Percentiles rank a stretch among this genome's conserved stretches.
Conservation (phyloP, 169 alveolate genomes). For the Plasmodium coatneyi region DNA sequence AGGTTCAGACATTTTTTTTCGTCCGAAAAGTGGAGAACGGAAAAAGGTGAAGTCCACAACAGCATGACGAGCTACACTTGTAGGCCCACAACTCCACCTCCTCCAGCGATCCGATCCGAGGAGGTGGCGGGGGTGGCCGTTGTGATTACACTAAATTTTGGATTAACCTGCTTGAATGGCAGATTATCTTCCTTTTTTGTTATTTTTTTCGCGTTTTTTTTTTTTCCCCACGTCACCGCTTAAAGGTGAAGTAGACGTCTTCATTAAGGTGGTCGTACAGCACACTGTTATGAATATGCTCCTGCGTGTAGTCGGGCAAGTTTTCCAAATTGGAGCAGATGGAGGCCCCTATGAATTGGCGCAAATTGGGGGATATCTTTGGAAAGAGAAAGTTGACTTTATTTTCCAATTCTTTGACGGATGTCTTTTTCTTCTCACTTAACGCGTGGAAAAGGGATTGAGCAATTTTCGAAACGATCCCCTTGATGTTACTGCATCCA, state of each 20-base stretch:
- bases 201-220: neutral
- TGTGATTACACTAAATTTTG: neutral
- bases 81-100: neutral
- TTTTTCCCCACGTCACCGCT: neutral
- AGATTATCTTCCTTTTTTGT: too few relatives aligned
- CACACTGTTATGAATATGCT: slow-evolving; percentile 31
- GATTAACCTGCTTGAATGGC: neutral
- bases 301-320: slow-evolving; percentile 47
- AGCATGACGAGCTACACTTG: neutral
- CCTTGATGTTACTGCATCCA: slow-evolving; percentile 73
- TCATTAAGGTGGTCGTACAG: slow-evolving; percentile 50
- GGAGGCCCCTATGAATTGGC: slow-evolving; percentile 74
- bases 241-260: slow-evolving; percentile 62
- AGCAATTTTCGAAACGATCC: slow-evolving; percentile 50
- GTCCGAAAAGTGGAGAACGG: neutral
- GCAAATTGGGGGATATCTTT: slow-evolving; percentile 51
- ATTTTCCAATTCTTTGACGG: slow-evolving; percentile 19
- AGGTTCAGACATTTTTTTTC: neutral
- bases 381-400: slow-evolving; percentile 54
- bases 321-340: slow-evolving; percentile 49
- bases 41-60: neutral
- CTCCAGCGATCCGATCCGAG: neutral
- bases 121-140: neutral
- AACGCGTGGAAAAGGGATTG: slow-evolving; percentile 20
- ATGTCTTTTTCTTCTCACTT: slow-evolving; percentile 25